Conservation (phyloP, 495 filamentous ascomycete species). For the Rusavskia elegans region DNA sequence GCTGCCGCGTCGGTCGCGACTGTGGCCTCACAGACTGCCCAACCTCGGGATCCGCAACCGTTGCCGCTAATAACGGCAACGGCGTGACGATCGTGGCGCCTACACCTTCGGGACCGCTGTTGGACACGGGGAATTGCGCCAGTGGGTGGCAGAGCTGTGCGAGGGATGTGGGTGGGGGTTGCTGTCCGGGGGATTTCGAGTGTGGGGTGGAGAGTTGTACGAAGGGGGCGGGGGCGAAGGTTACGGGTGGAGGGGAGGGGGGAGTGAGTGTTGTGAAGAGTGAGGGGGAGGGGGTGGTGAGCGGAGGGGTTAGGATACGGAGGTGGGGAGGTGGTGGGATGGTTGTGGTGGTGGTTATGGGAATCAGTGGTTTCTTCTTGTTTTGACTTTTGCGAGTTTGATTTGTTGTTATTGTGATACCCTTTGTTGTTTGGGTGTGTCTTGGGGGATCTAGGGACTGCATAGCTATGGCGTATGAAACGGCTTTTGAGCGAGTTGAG, state of each 20-base stretch:
- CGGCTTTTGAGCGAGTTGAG: too few relatives aligned
- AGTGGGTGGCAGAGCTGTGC: constrained; percentile 65
- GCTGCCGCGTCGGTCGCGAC: constrained; percentile 68
- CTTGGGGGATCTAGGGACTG: too few relatives aligned
- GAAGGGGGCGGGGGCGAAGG: not conserved
- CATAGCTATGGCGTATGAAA: too few relatives aligned
- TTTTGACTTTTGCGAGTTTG: not conserved
- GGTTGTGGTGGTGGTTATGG: not conserved
- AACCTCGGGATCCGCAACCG: constrained; percentile 36
- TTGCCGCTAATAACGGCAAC: constrained; percentile 31
- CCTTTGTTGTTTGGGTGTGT: too few relatives aligned
- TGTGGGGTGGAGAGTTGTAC: not conserved
- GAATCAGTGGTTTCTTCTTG: too few relatives aligned
- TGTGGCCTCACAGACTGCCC: constrained; percentile 64
- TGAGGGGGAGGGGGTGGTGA: not conserved
- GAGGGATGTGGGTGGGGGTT: constrained; percentile 48
- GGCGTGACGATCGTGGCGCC: constrained; percentile 57
- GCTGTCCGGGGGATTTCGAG: constrained; percentile 48
- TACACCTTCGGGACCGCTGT: constrained; percentile 21
- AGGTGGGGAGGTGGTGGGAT: not conserved
- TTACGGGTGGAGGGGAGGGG: not conserved
- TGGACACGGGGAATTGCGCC: constrained; percentile 37
- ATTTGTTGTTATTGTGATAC: not conserved
- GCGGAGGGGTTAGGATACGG: not conserved
- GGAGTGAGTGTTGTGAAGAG: not conserved